Evolutionary conservation across 768 basidiomycete genomes (phyloP).

Genomic region (Astraeus odoratus): DNA sequence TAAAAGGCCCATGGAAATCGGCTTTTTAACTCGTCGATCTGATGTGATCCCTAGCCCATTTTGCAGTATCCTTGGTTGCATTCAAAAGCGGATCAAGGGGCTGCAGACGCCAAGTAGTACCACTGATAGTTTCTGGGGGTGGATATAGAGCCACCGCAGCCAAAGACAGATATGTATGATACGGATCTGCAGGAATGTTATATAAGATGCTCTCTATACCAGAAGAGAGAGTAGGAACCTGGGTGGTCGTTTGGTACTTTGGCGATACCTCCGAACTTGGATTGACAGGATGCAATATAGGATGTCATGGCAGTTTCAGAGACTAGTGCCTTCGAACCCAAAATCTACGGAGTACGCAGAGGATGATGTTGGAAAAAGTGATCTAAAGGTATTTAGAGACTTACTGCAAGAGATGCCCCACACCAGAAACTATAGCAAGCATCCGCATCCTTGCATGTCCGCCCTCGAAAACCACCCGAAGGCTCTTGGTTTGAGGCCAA

Average conservation of each 20-base stretch:
- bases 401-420: constrained; percentile 69
- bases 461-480: constrained; percentile 79
- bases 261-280: constrained; percentile 81
- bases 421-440: constrained; percentile 99
- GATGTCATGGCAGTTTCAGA: constrained; percentile 45
- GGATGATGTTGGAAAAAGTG: neutral
- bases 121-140: constrained; percentile 27
- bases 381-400: constrained; percentile 14
- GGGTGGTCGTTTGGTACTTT: constrained; percentile 77
- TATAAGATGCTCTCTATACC: neutral
- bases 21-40: constrained; percentile 17
- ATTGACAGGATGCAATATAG: constrained; percentile 77
- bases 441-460: constrained; percentile 83
- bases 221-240: constrained; percentile 38
- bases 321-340: constrained; percentile 54
- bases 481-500: constrained; percentile 57
- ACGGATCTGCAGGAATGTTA: constrained; percentile 61
- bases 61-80: constrained; percentile 53
- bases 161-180: constrained; percentile 88
- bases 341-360: constrained; percentile 43
- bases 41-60: constrained; percentile 61
- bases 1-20: constrained; percentile 2
- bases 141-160: constrained; percentile 72
- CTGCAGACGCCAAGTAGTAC: constrained; percentile 48
- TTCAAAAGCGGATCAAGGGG: constrained; percentile 68